Evolutionary conservation across 106 monocot species (phyloP), one percentile per base, ranked within the genome.

Genomic region (Allium sativum): DNA sequence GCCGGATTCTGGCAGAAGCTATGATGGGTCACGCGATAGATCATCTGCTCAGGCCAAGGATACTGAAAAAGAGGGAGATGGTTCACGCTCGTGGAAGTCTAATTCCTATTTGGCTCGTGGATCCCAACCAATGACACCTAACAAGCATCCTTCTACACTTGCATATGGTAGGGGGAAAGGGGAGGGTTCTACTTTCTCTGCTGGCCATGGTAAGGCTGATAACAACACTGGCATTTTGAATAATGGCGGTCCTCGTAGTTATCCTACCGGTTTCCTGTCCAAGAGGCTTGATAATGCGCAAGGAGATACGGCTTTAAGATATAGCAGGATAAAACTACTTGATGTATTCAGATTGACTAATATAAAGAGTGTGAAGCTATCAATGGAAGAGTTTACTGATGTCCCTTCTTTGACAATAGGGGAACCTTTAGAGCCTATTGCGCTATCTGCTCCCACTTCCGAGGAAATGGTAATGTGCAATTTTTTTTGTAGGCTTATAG

Each of bases 391-490:
- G 12, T 78, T 88, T 55, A 19, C 70, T 45, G 88, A 99, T 74
- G 69, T 92, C 22, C 73, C 91, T 57, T 80, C 82, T 52, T 52
- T 99, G 52, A 87, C 78, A 48, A 69, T 79, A 65, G 64, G 44
- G 50, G 88, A 88, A 53, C 61, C 68, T 8, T 59, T 75, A 53
- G 82, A 92, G 65, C 98, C 92, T 66, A 65, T 92, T 45, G 79
- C 92, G 51, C 68, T 99, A 59, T 82, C 82, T 77, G 71, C 82
- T 43, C 85, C 85, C 18, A 74, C 70, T 67, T 40, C 80, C 59
- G 98, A 99, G 59, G 98, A 99, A 85, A 58, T 54, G 74, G 90
- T 95, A 87, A 70, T 62, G 68, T 21, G n/a, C n/a, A n/a, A n/a
- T 0, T 57, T 58, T 53, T 40, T 6, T 65, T 31, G 31, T 31